Conservation (phyloP, 1,139 yeast genomes). For the Pichia sp. region DNA sequence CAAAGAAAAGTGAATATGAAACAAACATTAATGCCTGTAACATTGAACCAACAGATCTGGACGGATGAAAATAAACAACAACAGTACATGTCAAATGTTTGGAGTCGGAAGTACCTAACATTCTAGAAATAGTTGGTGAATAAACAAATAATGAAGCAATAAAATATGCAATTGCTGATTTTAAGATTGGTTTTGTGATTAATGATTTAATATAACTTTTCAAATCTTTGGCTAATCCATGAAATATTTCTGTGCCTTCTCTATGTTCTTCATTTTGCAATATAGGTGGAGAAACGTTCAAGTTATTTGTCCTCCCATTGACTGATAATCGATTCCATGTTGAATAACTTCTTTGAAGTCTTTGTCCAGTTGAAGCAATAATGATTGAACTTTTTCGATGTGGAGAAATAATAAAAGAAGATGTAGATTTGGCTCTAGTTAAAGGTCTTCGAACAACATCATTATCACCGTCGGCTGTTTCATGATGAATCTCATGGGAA, state of each 20-base stretch:
- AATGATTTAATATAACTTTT: slow-evolving; percentile 9
- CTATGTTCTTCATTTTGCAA: too few relatives aligned
- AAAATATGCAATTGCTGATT: slow-evolving; percentile 67
- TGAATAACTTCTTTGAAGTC: slow-evolving; percentile 25
- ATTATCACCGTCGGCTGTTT: neutral
- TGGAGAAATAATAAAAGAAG: slow-evolving; percentile 15
- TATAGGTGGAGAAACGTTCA: too few relatives aligned
- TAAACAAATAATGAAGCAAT: slow-evolving; percentile 75
- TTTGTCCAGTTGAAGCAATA: slow-evolving; percentile 28
- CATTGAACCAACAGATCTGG: slow-evolving; percentile 77
- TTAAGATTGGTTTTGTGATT: slow-evolving; percentile 35
- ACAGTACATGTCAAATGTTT: slow-evolving; percentile 81
- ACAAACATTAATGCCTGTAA: slow-evolving; percentile 66
- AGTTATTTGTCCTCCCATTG: too few relatives aligned
- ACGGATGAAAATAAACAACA: slow-evolving; percentile 80
- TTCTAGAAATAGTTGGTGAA: slow-evolving; percentile 46
- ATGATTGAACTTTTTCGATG: slow-evolving; percentile 27
- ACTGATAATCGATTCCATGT: slow-evolving; percentile 17
- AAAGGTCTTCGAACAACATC: neutral
- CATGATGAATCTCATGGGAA: neutral
- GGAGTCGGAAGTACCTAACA: slow-evolving; percentile 64
- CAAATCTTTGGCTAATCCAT: too few relatives aligned
- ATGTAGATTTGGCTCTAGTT: slow-evolving; percentile 10
- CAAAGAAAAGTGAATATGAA: slow-evolving; percentile 46
- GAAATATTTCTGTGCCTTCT: too few relatives aligned